These are phyloP conservation scores for Hibiscus tridactylites DNA, from an alignment of 345 rosid species.

Conservation along the genomic window DNA sequence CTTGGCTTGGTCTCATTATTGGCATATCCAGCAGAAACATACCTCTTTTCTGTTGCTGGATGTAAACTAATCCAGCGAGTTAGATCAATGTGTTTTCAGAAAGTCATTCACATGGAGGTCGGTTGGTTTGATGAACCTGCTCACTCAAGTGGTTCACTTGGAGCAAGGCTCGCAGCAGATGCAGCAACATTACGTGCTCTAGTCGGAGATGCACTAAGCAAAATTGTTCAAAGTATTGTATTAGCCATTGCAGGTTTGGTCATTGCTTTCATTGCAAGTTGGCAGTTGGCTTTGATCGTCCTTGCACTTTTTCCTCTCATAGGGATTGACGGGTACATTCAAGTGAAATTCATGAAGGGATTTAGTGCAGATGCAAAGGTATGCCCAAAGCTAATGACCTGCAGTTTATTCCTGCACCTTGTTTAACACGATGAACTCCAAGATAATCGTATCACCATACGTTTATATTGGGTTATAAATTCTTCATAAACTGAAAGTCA, in stretches of 20 bases:
- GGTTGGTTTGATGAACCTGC: conserved; percentile 80
- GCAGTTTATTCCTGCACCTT: background rate
- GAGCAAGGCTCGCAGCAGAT: conserved; percentile 76
- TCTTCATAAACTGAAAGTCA: background rate
- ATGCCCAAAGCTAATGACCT: conserved; percentile 1
- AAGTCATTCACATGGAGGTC: conserved; percentile 62
- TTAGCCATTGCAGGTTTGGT: conserved; percentile 46
- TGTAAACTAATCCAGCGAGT: conserved; percentile 41
- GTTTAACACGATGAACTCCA: background rate
- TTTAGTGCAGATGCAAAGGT: conserved; percentile 82
- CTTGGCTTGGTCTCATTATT: conserved; percentile 44
- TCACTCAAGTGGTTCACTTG: conserved; percentile 72
- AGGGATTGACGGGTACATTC: conserved; percentile 45
- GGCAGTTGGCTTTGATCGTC: conserved; percentile 58
- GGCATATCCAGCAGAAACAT: background rate
- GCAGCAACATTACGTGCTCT: conserved; percentile 53
- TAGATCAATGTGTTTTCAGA: conserved; percentile 54
- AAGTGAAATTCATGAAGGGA: conserved; percentile 59
- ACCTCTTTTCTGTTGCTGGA: background rate
- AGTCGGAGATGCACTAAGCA: conserved; percentile 60
- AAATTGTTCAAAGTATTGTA: conserved; percentile 46
- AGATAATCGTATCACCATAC: background rate
- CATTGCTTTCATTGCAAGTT: conserved; percentile 56
- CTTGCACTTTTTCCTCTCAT: conserved; percentile 56
- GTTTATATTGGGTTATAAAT: background rate